Conservation (phyloP, 768 basidiomycete genomes). For the Trametes cinnabarina region DNA sequence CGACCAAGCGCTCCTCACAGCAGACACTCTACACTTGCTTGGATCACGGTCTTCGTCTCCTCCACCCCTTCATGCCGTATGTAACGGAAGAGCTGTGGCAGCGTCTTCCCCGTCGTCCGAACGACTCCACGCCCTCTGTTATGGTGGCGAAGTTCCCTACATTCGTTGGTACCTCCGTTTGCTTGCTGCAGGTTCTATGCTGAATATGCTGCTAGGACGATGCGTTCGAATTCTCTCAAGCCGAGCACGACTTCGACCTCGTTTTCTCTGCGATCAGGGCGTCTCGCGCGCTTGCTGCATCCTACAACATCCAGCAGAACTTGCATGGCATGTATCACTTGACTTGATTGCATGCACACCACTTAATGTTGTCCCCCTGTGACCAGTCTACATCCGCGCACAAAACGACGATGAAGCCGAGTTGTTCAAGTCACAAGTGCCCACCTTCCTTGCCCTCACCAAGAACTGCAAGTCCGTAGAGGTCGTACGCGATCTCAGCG, state of each 20-base stretch:
- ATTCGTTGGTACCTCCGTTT: conserved; percentile 48
- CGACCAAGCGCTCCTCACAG: conserved; percentile 77
- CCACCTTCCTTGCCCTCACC: conserved; percentile 77
- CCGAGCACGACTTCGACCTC: conserved; percentile 82
- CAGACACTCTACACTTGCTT: conserved; percentile 95
- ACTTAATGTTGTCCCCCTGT: neutral
- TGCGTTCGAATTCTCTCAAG: conserved; percentile 61
- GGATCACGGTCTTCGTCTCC: conserved; percentile 82
- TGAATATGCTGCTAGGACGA: conserved; percentile 45
- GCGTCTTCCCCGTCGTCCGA: conserved; percentile 80
- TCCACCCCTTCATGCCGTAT: conserved; percentile 99
- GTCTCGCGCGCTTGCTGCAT: conserved; percentile 82
- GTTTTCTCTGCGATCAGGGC: conserved; percentile 77
- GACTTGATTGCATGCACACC: neutral
- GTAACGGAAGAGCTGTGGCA: conserved; percentile 99
- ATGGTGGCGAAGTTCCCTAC: conserved; percentile 87
- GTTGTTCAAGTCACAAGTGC: conserved; percentile 68
- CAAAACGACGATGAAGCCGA: conserved; percentile 59
- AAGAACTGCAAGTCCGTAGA: conserved; percentile 83
- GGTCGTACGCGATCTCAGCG: conserved; percentile 58
- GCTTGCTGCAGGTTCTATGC: neutral
- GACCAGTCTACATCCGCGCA: conserved; percentile 75
- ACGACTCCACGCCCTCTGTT: conserved; percentile 81
- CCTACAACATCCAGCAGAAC: conserved; percentile 84
- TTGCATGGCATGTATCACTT: conserved; percentile 61